Base-by-base conservation (phyloP, 2,329 filamentous ascomycete genomes). In the Monosporascus ibericus region DNA sequence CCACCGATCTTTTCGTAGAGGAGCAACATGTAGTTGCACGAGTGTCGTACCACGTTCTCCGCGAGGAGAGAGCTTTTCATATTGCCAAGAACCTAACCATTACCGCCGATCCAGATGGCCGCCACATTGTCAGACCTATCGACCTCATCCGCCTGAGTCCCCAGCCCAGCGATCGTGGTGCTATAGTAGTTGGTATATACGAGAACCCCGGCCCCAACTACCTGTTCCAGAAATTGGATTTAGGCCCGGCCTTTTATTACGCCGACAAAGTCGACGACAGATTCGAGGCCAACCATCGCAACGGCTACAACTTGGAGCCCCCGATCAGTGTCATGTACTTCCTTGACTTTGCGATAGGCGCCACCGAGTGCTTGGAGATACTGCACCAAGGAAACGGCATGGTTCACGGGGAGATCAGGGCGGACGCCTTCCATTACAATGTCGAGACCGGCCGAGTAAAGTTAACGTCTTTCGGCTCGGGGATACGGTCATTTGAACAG, bases 361-460 rank as follows among this genome's bases (percentile, higher is more conserved):
- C 92, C 1, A 83, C 88, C 6, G 84, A 95, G 68, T 95, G 90
- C 65, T 72, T 95, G 47, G 92, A 96, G 68, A 84, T 95, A 47
- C 73, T 97, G n/a, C 92, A 97, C 63, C 91, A 96, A 69, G 86
- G 88, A 8, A 82, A 92, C 53, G 86, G 89, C 55, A 84, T 91
- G 52, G 86, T 96, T 1, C 92, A 96, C 62, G 92, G 92, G 44
- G 92, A 97, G 70, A 86, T 97, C 48, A 82, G 92, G 27, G 88
- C 86, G 5, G 92, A 97, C 69, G 88, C 91, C 1, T 96, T 96
- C 64, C 90, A 96, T 66, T 95, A 89, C 74, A 88, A 88, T 61
- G 66, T 75, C 15, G 82, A 90, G 46, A 82, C 81, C 1, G 83
- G 84, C 52, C 75, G 77, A 52, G 90, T 96, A 57, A 90, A 87